Percentiles rank a stretch among this genome's conserved stretches.
Evolutionary conservation across 2,329 filamentous ascomycete genomes (phyloP).

Genomic region (Aureobasidium sp.): DNA sequence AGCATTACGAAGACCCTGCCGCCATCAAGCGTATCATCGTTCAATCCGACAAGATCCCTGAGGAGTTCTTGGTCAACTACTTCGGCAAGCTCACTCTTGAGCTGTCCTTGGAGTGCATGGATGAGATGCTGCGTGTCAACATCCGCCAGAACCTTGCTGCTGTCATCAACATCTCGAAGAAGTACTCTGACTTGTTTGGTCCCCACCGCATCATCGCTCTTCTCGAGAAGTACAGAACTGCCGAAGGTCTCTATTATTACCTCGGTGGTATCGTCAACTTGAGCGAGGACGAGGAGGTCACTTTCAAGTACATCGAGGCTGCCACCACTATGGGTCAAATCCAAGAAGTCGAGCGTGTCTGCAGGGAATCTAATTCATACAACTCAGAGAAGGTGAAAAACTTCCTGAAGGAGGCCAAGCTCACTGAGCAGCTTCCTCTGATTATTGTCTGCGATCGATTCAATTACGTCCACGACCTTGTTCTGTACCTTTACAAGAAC

Average conservation of each 20-base stretch:
- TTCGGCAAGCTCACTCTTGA: constrained; percentile 94
- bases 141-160: constrained; percentile 95
- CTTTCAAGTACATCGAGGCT: constrained; percentile 99
- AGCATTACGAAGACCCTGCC: constrained; percentile 87
- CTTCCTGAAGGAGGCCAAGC: constrained; percentile 92
- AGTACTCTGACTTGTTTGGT: constrained; percentile 92
- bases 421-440: constrained; percentile 86
- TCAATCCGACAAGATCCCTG: constrained; percentile 78
- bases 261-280: constrained; percentile 96
- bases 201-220: constrained; percentile 83
- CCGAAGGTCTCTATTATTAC: constrained; percentile 96
- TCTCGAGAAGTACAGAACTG: constrained; percentile 95
- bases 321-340: constrained; percentile 90
- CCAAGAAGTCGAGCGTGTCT: constrained; percentile 94
- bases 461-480: constrained; percentile 95
- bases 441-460: constrained; percentile 99
- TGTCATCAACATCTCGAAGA: constrained; percentile 92
- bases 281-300: constrained; percentile 88
- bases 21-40: constrained; percentile 85
- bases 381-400: constrained; percentile 97
- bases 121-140: constrained; percentile 94
- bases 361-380: constrained; percentile 75
- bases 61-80: constrained; percentile 86
- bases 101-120: constrained; percentile 85
- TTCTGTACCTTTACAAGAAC: constrained; percentile 96